A percentile compares a stretch with the other conserved stretches of the same genome.
phyloP scores from a whole-genome alignment of 148 eudicot genomes.

The Nepenthes gracilis region DNA sequence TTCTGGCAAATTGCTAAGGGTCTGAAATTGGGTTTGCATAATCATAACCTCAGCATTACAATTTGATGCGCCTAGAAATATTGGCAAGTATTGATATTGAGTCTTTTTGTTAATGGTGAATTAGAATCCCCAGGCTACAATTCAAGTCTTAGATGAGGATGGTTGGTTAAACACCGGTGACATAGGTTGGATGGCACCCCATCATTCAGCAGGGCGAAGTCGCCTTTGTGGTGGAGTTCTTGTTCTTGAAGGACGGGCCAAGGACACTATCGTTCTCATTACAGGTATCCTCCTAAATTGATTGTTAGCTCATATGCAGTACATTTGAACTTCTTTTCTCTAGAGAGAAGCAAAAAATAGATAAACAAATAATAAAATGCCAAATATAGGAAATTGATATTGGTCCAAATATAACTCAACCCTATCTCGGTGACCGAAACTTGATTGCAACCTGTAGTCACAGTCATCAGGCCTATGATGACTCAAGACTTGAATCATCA shows the following conservation, averaged over 20 bases:
- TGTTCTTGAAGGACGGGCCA: conserved; percentile 94
- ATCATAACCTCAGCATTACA: no score
- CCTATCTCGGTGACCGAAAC: no score
- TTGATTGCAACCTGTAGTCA: no score
- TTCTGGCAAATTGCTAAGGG: neutral
- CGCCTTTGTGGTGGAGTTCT: conserved; percentile 73
- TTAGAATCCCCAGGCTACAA: conserved; percentile 69
- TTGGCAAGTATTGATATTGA: no score
- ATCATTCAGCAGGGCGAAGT: conserved; percentile 74
- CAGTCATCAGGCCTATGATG: no score
- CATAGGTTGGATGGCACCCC: conserved; percentile 92
- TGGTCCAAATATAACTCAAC: no score
- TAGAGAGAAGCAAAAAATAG: neutral
- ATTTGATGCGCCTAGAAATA: no score
- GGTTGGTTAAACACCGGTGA: conserved; percentile 96
- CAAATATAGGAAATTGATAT: no score
- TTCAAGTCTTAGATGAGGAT: conserved; percentile 50
- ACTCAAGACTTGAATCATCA: no score
- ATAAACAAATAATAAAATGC: no score
- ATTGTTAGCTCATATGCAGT: neutral
- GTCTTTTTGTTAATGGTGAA: conserved; percentile 1
- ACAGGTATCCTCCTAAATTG: conserved; percentile 39
- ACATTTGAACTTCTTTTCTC: neutral
- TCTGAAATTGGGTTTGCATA: neutral
- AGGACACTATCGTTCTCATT: conserved; percentile 92